Evolutionary conservation across 2,329 filamentous ascomycete genomes (phyloP), one percentile per base, ranked within the genome.

Genomic region (Trichoderma aggressivum): DNA sequence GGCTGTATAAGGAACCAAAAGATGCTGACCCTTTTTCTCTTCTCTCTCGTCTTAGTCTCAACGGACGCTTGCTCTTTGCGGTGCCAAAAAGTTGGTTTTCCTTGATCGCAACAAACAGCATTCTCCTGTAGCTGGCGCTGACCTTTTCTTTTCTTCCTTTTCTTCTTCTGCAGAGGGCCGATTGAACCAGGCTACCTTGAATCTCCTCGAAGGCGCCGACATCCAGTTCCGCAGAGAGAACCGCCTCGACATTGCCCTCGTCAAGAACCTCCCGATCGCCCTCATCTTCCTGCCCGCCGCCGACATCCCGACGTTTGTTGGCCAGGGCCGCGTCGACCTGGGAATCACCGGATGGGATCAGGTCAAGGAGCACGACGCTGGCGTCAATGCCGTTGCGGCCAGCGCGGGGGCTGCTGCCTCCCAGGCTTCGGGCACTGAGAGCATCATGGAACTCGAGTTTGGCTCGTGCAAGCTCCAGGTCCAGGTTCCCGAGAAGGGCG

Each of bases 221-320:
- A 95, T 99, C 77, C 94, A 99, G 82, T 99, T 99, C 85, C 91
- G 93, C 81, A 91, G 96, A 79, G 94, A 98, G 85, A 94, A 92
- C 81, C 92, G 96, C 72, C 92, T 98, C 77, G 96, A 99, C 81
- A 98, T 99, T 79, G 96, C 96, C 18, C 91, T 99, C 30, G 96
- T 98, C 79, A 97, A 98, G 86, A 99, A 99, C 84, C 90, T 96
- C 32, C 93, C 93, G 43, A 94, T 99, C 77, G 96, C 96, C 18
- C 92, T 99, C 72, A 91, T 99, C 79, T 99, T 99, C 86, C 92
- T 99, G 30, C 96, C 96, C 34, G 96, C 95, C 47, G 94, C 94
- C 75, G 96, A 99, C 81, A 99, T 99, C 79, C 96, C 96, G 6
- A 97, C 94, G 50, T 98, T 98, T 79, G 94, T 99, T 61, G 95